Base-by-base conservation (phyloP, 495 filamentous ascomycete genomes). In the Aspergillus incahuasiensis region DNA sequence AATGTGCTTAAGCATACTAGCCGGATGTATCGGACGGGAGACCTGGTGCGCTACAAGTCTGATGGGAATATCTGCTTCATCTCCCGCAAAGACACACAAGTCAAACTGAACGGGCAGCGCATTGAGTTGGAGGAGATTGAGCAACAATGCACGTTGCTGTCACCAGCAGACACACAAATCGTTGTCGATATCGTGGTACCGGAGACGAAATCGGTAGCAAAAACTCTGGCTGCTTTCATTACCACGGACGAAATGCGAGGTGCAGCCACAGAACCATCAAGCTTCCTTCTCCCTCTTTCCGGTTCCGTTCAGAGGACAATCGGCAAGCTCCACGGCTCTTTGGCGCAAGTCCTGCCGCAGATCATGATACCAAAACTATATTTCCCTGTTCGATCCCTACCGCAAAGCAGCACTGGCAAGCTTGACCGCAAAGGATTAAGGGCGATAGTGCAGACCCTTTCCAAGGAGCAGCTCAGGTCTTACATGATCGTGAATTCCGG, bases 71-170 rank as follows among this genome's bases (percentile, higher is more conserved):
- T 85, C 12, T 57, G 56, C 0, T 80, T 75, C 52, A 69, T 87
- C 19, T 81, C 82, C 6, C 78, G 85, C 13, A 81, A 79, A 48
- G 85, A 87, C 48, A 79, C 80, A 13, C 83, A 86, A 56, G 79
- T 86, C 24, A 88, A 88, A 63, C 68, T 88, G 8, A 79, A 81
- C 18, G 85, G 85, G 2, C 82, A 86, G 57, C 74, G 85, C 5
- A 79, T 88, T 53, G 85, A 88, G 52, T 66, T 87, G 9, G 80
- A 77, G 18, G 85, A 88, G 55, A 80, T 88, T 47, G 85, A 88
- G 64, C 77, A 82, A 52, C 79, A 84, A 28, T 77, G 72, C 28
- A 44, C 62, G 5, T 55, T 55, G 0, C 54, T 65, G 24, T 63
- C 75, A 4, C 70, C 71, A 9, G 49, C 63, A 6, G 61, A 66